Conservation (phyloP, 768 basidiomycete genomes). For the Amanita thiersii region DNA sequence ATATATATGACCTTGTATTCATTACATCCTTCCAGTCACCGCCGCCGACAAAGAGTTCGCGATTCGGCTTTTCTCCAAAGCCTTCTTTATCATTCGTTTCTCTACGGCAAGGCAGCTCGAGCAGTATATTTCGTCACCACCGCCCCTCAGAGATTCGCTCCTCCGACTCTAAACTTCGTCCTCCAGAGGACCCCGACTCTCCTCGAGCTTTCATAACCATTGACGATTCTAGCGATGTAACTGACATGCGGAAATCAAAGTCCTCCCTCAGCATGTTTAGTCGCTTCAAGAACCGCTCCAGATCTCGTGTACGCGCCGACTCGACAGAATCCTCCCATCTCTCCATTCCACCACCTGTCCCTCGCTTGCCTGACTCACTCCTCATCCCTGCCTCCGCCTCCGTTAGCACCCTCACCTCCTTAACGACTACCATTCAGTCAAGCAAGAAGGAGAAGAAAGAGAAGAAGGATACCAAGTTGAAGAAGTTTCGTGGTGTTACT, state of each 20-base stretch:
- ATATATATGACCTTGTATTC: slow-evolving; percentile 1
- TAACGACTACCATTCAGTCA: background rate
- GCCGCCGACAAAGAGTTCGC: slow-evolving; percentile 15
- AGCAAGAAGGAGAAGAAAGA: slow-evolving; percentile 9
- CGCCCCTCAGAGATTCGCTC: slow-evolving; percentile 15
- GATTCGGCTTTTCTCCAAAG: slow-evolving; percentile 20
- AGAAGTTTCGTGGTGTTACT: slow-evolving; percentile 12
- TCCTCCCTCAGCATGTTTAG: slow-evolving; percentile 8
- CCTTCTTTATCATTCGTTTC: slow-evolving; percentile 18
- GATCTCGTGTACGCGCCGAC: slow-evolving; percentile 8
- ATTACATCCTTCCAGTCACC: slow-evolving; percentile 9
- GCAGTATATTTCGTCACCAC: slow-evolving; percentile 12
- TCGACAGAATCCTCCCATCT: slow-evolving; percentile 8
- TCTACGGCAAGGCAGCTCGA: slow-evolving; percentile 13
- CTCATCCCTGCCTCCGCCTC: background rate
- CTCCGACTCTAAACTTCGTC: slow-evolving; percentile 14
- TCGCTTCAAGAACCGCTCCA: slow-evolving; percentile 10
- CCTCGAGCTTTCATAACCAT: slow-evolving; percentile 9
- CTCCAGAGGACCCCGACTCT: slow-evolving; percentile 12
- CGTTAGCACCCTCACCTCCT: slow-evolving; percentile 4
- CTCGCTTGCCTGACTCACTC: slow-evolving; percentile 6
- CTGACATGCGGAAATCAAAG: slow-evolving; percentile 11
- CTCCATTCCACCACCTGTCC: background rate
- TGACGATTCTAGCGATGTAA: slow-evolving; percentile 9
- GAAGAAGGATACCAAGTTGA: slow-evolving; percentile 7